Percentiles rank a stretch among this genome's conserved stretches.
Evolutionary conservation across 495 filamentous ascomycete species (phyloP).

Genomic region (Letharia columbiana): DNA sequence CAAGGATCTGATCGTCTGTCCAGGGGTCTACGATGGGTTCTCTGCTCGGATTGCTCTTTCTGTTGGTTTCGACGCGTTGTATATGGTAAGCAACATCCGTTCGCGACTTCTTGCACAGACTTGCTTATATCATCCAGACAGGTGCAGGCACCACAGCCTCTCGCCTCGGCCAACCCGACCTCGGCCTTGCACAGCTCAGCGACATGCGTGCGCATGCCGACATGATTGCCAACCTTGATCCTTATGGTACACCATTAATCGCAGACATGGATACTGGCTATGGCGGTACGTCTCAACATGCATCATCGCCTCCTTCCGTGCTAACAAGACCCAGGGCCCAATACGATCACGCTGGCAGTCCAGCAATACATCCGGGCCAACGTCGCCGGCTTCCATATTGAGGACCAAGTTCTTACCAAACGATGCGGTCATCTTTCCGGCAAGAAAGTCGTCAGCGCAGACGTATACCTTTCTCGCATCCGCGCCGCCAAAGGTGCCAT

Average conservation of each 20-base stretch:
- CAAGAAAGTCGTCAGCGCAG: conserved; percentile 50
- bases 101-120: background rate
- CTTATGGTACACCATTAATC: conserved; percentile 50
- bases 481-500: conserved; percentile 43
- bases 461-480: conserved; percentile 49
- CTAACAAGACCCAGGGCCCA: conserved; percentile 36
- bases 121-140: conserved; percentile 38
- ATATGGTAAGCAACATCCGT: conserved; percentile 46
- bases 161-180: conserved; percentile 54
- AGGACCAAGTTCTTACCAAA: conserved; percentile 62
- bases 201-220: conserved; percentile 59
- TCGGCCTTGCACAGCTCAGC: conserved; percentile 53
- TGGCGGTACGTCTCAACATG: conserved; percentile 37
- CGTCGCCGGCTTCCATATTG: conserved; percentile 63
- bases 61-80: conserved; percentile 52
- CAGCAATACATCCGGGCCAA: conserved; percentile 54
- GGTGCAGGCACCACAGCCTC: conserved; percentile 61
- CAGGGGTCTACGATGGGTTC: conserved; percentile 63
- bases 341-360: conserved; percentile 54
- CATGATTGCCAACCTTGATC: conserved; percentile 58
- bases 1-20: conserved; percentile 44
- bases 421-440: conserved; percentile 54
- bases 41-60: conserved; percentile 56
- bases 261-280: conserved; percentile 65
- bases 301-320: background rate